These are phyloP conservation scores for Thermothielavioides terrestris DNA, from an alignment of 495 filamentous ascomycete genomes.

Conservation along the genomic window DNA sequence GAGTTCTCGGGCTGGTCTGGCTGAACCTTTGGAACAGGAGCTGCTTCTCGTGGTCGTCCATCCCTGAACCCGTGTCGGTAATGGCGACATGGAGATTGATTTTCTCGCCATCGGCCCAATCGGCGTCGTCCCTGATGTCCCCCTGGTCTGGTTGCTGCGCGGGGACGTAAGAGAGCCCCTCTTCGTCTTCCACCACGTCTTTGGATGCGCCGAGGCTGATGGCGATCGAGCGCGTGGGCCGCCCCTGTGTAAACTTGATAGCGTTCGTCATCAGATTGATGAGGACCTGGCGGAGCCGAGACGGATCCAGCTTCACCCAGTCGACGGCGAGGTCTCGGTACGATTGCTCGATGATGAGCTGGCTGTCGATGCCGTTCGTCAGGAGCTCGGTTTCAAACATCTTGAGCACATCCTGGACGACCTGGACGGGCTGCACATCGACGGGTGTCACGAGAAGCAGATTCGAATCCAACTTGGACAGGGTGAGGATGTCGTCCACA, in stretches of 20 bases:
- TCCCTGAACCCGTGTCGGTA: constrained; percentile 68
- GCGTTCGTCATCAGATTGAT: constrained; percentile 75
- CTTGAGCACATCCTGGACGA: constrained; percentile 60
- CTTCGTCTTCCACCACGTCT: constrained; percentile 40
- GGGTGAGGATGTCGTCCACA: constrained; percentile 73
- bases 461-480: constrained; percentile 79
- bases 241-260: constrained; percentile 67
- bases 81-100: constrained; percentile 69
- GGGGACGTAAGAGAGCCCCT: constrained; percentile 45
- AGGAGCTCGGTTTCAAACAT: constrained; percentile 79
- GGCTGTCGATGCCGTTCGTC: constrained; percentile 60
- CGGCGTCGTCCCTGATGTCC: constrained; percentile 45
- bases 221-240: constrained; percentile 51
- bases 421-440: constrained; percentile 57
- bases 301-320: constrained; percentile 74
- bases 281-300: constrained; percentile 66
- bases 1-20: constrained; percentile 66
- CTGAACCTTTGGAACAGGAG: constrained; percentile 74
- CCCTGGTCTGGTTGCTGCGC: constrained; percentile 40
- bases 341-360: constrained; percentile 57
- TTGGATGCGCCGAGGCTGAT: constrained; percentile 61
- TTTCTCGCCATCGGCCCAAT: constrained; percentile 63
- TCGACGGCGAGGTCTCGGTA: constrained; percentile 55
- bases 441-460: constrained; percentile 68
- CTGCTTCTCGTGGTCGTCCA: constrained; percentile 64